A percentile compares a stretch with the other conserved stretches of the same genome.
Conservation (phyloP, 1,139 yeast species). For the Nakaseomyces glabratus region DNA sequence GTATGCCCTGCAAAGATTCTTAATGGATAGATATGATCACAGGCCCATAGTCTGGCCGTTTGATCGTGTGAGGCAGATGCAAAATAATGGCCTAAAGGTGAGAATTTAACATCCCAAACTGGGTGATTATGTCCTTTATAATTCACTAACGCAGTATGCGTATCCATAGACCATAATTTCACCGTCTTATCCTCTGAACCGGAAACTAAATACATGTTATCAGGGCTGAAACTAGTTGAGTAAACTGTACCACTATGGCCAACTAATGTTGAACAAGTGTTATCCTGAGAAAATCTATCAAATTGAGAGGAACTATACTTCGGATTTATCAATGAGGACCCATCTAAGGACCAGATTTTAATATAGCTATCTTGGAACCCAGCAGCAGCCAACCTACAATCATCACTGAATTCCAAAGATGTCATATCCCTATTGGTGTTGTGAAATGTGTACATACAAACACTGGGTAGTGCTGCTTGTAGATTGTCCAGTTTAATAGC, state of each 20-base stretch:
- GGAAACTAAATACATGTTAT: constrained; percentile 69
- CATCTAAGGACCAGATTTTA: constrained; percentile 88
- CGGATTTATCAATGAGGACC: constrained; percentile 50
- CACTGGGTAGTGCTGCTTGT: constrained; percentile 84
- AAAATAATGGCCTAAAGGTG: constrained; percentile 94
- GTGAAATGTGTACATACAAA: constrained; percentile 97
- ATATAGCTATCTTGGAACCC: constrained; percentile 91
- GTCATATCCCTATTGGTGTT: constrained; percentile 86
- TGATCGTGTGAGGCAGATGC: constrained; percentile 97
- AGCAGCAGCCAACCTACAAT: constrained; percentile 79
- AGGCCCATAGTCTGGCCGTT: constrained; percentile 95
- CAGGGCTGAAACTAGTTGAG: constrained; percentile 86
- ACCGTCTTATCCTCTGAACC: constrained; percentile 90
- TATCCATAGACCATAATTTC: constrained; percentile 88
- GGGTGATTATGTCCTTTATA: constrained; percentile 96
- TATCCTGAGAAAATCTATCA: constrained; percentile 12
- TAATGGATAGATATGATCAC: constrained; percentile 93
- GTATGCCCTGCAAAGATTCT: constrained; percentile 96
- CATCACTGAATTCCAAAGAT: constrained; percentile 76
- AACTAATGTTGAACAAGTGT: constrained; percentile 47
- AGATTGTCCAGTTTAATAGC: constrained; percentile 54
- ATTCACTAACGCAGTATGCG: constrained; percentile 81
- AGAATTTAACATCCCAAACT: constrained; percentile 92
- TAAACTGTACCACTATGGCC: constrained; percentile 96
- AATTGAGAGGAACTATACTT: constrained; percentile 9